These are phyloP conservation scores for Penicillium sp. DNA, from an alignment of 2,329 filamentous ascomycete genomes.

Conservation along the genomic window DNA sequence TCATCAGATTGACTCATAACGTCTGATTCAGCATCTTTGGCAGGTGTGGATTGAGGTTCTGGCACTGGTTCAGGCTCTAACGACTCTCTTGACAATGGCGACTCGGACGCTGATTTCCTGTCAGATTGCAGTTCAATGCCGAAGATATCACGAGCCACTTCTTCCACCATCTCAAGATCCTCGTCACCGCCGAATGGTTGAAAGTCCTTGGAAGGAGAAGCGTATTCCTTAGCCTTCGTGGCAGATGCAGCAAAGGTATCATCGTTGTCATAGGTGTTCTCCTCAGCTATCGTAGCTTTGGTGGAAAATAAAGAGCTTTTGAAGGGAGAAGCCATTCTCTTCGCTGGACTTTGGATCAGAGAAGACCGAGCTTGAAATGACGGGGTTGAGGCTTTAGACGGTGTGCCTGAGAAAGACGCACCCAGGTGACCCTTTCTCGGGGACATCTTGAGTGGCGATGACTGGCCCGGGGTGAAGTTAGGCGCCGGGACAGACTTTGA, in stretches of 20 bases:
- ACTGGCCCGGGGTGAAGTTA: slow-evolving; percentile 29
- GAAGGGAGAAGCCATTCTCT: slow-evolving; percentile 41
- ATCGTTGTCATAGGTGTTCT: background rate
- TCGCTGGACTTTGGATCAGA: slow-evolving; percentile 46
- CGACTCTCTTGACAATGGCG: background rate
- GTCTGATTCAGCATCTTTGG: background rate
- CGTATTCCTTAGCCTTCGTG: background rate
- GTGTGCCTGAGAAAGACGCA: slow-evolving; percentile 36
- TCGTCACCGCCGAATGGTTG: slow-evolving; percentile 6
- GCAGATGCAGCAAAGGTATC: background rate
- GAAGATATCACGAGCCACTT: slow-evolving; percentile 23
- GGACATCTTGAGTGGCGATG: slow-evolving; percentile 44
- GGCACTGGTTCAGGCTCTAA: background rate
- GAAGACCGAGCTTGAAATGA: slow-evolving; percentile 37
- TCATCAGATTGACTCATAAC: background rate
- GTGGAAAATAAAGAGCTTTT: slow-evolving; percentile 30
- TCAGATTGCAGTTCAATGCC: slow-evolving; percentile 21
- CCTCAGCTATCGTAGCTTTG: background rate
- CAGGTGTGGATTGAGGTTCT: background rate
- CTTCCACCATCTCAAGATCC: slow-evolving; percentile 22
- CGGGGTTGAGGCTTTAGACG: slow-evolving; percentile 33
- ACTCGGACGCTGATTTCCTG: slow-evolving; percentile 4
- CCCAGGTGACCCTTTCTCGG: slow-evolving; percentile 42
- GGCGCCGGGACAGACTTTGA: slow-evolving; percentile 21
- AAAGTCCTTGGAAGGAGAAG: background rate